Evolutionary conservation across 2,329 filamentous ascomycete genomes (phyloP), one percentile per base, ranked within the genome.

Genomic region (Scedosporium boydii): DNA sequence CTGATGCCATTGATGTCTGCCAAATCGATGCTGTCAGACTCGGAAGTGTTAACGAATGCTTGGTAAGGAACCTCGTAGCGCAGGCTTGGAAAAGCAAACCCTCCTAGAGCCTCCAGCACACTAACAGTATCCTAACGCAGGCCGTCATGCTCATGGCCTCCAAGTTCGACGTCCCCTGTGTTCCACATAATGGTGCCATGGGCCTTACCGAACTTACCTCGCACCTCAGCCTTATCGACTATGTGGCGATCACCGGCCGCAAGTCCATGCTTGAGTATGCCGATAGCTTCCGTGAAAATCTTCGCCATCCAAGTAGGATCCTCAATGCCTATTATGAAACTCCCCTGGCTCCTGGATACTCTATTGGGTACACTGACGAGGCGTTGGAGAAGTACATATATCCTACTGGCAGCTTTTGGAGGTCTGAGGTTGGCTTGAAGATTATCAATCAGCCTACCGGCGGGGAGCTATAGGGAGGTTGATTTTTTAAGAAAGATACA

Each of bases 11-110:
- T 68, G 86, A 87, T 64, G 80, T 88, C 23, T 84, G 85, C 67
- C 86, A 89, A 70, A 85, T 87, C 65, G 86, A 89, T 67, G 86
- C 86, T 2, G 88, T 86, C 74, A 82, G 86, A 12, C 81, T 89
- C 62, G 86, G 86, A 27, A 86, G 86, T 65, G 84, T 89, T 9
- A 89, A 89, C 72, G 64, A 65, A 58, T 63, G 62, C 51, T 27
- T 63, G 58, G 61, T 62, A 59, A 51, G 62, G 42, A 48, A 48
- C 26, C 44, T 58, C 12, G 9, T 7, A 58, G 16, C 27, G 51
- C 51, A 12, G 26, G 26, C 21, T 14, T 29, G 27, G 27, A 29
- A 29, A 29, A 29, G 6, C 27, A 3, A 29, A 29, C 27, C 27
- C 27, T 3, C 27, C 27, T 29, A 29, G 27, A 29, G 27, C 27